A percentile compares a stretch with the other conserved stretches of the same genome.
Conservation (phyloP, 2,329 filamentous ascomycete genomes). For the Diplodia mutila region DNA sequence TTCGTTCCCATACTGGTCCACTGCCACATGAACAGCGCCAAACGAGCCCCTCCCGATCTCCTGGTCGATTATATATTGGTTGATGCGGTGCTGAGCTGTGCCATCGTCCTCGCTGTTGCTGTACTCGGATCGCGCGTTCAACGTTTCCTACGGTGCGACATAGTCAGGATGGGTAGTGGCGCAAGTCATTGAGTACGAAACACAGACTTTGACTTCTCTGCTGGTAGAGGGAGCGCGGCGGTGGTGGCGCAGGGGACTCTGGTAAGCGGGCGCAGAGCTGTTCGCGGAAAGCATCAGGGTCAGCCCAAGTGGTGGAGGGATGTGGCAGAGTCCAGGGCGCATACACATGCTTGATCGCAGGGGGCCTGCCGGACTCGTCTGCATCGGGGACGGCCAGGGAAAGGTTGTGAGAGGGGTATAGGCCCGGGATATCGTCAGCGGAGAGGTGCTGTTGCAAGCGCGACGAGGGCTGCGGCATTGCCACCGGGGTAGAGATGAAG, state of each 20-base stretch:
- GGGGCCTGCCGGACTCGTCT: slow-evolving; percentile 46
- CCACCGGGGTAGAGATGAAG: not conserved
- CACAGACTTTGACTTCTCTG: slow-evolving; percentile 63
- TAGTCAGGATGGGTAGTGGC: not conserved
- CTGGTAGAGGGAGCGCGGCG: slow-evolving; percentile 63
- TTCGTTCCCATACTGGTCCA: slow-evolving; percentile 89
- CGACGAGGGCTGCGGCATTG: slow-evolving; percentile 20
- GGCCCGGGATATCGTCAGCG: slow-evolving; percentile 39
- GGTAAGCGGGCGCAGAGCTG: slow-evolving; percentile 62
- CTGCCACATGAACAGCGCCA: slow-evolving; percentile 86
- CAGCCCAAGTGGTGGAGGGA: not conserved
- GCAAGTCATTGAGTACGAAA: not conserved
- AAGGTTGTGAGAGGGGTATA: slow-evolving; percentile 54
- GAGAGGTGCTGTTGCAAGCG: slow-evolving; percentile 30
- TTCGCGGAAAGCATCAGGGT: not conserved
- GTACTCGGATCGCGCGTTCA: slow-evolving; percentile 87
- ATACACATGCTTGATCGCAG: slow-evolving; percentile 56
- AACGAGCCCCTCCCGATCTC: slow-evolving; percentile 98
- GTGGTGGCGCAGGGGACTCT: slow-evolving; percentile 69
- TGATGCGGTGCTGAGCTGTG: slow-evolving; percentile 80
- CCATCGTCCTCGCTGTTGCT: slow-evolving; percentile 83
- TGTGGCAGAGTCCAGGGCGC: slow-evolving; percentile 27
- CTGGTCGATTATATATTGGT: slow-evolving; percentile 91
- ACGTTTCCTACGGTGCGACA: slow-evolving; percentile 69
- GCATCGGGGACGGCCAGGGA: slow-evolving; percentile 50